These are phyloP conservation scores for Fennellomyces sp. DNA, from an alignment of 371 early-diverging fungal species.

Conservation along the genomic window DNA sequence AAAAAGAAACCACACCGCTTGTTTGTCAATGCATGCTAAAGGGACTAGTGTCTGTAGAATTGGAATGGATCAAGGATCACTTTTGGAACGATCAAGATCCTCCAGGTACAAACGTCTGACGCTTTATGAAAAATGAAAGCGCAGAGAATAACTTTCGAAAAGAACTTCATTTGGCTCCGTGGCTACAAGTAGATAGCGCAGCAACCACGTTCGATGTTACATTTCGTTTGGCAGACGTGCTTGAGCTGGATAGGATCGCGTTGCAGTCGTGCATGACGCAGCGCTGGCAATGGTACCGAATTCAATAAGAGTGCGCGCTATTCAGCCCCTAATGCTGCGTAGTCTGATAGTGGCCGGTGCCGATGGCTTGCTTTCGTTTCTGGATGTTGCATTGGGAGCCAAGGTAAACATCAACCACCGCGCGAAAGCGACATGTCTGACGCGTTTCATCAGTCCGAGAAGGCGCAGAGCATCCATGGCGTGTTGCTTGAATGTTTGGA, in stretches of 20 bases:
- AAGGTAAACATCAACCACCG: not conserved
- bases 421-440: not conserved
- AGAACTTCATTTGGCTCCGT: not conserved
- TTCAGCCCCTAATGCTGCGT: not conserved
- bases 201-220: slow-evolving; percentile 1
- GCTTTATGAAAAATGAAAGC: too few relatives aligned
- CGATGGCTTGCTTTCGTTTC: not conserved
- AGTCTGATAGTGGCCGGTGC: not conserved
- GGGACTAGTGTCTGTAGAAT: too few relatives aligned
- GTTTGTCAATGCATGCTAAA: too few relatives aligned
- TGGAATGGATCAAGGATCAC: not conserved
- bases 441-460: not conserved
- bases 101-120: not conserved
- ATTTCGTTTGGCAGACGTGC: not conserved
- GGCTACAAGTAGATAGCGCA: not conserved
- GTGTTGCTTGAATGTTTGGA: slow-evolving; percentile 3
- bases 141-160: not conserved
- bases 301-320: too few relatives aligned
- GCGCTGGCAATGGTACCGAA: slow-evolving; percentile 4
- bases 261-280: not conserved
- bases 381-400: not conserved
- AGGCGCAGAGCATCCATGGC: not conserved
- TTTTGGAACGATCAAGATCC: not conserved
- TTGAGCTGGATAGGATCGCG: not conserved
- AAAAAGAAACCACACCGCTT: too few relatives aligned